phyloP scores from a whole-genome alignment of 2,329 filamentous ascomycete genomes.

The Cercospora berteroae region DNA sequence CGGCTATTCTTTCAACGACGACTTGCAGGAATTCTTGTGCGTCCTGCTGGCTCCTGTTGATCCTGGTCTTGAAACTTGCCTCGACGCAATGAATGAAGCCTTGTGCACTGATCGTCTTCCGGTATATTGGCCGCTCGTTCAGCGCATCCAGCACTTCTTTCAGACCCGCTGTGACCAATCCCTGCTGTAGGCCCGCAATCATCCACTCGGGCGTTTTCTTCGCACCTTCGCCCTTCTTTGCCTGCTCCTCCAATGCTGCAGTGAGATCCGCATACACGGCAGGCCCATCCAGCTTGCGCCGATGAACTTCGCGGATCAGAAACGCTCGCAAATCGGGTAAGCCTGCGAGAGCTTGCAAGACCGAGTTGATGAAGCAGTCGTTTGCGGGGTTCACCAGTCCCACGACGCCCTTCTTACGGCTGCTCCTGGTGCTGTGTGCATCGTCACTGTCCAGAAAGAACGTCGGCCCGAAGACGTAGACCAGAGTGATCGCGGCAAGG shows the following conservation, averaged over 20 bases:
- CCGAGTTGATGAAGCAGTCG: conserved; percentile 81
- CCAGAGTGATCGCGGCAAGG: conserved; percentile 87
- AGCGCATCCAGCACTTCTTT: conserved; percentile 90
- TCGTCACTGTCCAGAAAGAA: conserved; percentile 88
- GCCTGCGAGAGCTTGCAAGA: conserved; percentile 88
- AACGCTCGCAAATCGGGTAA: conserved; percentile 86
- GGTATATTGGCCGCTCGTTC: conserved; percentile 90
- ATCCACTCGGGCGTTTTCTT: conserved; percentile 46
- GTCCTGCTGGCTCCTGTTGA: conserved; percentile 93
- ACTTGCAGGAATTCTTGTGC: conserved; percentile 97
- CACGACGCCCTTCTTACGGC: conserved; percentile 81
- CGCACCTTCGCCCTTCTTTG: conserved; percentile 52
- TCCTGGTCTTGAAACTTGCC: conserved; percentile 80
- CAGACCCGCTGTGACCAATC: conserved; percentile 78
- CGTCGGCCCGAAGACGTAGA: conserved; percentile 97
- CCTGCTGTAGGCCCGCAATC: conserved; percentile 66
- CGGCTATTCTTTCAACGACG: conserved; percentile 83
- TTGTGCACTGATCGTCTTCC: conserved; percentile 87
- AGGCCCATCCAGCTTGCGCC: conserved; percentile 73
- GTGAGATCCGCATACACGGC: conserved; percentile 67
- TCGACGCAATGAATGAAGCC: conserved; percentile 82
- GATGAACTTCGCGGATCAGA: conserved; percentile 85
- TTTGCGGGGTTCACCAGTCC: conserved; percentile 89
- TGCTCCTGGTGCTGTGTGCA: conserved; percentile 53
- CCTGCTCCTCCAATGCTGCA: conserved; percentile 58